Base-by-base conservation (phyloP, 805 yeast genomes). In the Lipomyces sp. region DNA sequence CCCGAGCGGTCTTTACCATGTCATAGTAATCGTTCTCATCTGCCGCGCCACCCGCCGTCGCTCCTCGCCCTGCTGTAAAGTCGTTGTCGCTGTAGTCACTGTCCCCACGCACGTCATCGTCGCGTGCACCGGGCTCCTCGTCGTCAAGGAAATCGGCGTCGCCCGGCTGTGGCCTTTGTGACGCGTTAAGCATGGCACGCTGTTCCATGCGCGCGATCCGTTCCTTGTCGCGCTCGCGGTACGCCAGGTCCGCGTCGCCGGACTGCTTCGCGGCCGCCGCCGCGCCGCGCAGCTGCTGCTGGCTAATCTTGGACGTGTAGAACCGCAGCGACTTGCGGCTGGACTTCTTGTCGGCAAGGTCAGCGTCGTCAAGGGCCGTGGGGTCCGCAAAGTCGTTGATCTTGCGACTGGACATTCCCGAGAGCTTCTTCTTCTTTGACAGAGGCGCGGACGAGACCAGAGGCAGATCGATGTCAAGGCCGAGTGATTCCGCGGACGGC, bases 301-400 rank as follows among this genome's bases (percentile, higher is more conserved):
- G 95, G 67, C 89, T 96, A 68, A 93, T 90, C 70, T 91, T 90
- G 51, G 98, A 86, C 1, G 98, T 93, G 76, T 93, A 93, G 81
- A 93, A 93, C 54, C 98, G 82, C 62, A 93, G 78, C 1, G 95
- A 78, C 65, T 80, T 80, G 73, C 83, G 85, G 61, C 95, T 81
- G 19, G 82, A 78, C 52, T 77, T 79, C 72, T 90, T 91, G 51
- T 89, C 98, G 63, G 87, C 95, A 39, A 78, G 76, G 68, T 93
- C 98, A 42, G 88, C 82, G 24, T 81, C 93, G 44, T 86, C 95
- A 39, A 86, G 76, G 31, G 76, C 80, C 26, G 81, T 56, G 13
- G 67, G 74, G 63, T 88, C 95, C n/a, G 80, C 74, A 63, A 72
- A 83, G 66, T 84, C 93, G 53, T 75, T 77, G 4, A 64, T 63